Percentiles rank a stretch among this genome's conserved stretches.
Conservation (phyloP, 371 early-diverging fungal genomes). For the Mortierella sp. region DNA sequence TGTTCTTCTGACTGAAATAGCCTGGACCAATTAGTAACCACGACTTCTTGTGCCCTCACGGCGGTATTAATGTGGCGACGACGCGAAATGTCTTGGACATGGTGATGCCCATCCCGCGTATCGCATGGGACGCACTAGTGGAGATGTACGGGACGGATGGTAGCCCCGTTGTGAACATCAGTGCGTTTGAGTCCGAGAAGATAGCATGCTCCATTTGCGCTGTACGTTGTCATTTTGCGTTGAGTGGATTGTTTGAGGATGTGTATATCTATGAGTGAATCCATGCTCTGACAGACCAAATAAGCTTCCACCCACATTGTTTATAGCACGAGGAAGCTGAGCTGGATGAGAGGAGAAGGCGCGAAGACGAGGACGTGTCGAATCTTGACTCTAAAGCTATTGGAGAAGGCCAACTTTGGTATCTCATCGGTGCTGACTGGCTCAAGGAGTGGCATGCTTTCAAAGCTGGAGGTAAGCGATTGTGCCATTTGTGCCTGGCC, state of each 20-base stretch:
- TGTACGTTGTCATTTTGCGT: slow-evolving; percentile 24
- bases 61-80: slow-evolving; percentile 54
- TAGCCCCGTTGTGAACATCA: slow-evolving; percentile 49
- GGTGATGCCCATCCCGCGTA: slow-evolving; percentile 57
- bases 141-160: slow-evolving; percentile 57
- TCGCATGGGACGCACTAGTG: slow-evolving; percentile 53
- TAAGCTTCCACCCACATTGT: background rate
- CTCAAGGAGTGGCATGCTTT: slow-evolving; percentile 59
- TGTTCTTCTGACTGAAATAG: slow-evolving; percentile 19
- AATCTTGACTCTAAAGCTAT: slow-evolving; percentile 52
- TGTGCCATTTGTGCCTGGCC: background rate
- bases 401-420: slow-evolving; percentile 55
- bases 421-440: slow-evolving; percentile 58
- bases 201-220: slow-evolving; percentile 49
- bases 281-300: background rate
- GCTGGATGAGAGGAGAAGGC: slow-evolving; percentile 48
- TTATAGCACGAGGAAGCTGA: slow-evolving; percentile 49
- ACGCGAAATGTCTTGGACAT: slow-evolving; percentile 49
- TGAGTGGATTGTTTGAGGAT: background rate
- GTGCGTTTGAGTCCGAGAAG: slow-evolving; percentile 39
- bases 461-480: slow-evolving; percentile 54
- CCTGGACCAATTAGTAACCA: slow-evolving; percentile 60
- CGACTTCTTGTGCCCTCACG: slow-evolving; percentile 59
- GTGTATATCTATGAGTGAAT: background rate
- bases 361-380: slow-evolving; percentile 52